Conservation (phyloP, 73 alveolate species). For the Breviolum minutum region DNA sequence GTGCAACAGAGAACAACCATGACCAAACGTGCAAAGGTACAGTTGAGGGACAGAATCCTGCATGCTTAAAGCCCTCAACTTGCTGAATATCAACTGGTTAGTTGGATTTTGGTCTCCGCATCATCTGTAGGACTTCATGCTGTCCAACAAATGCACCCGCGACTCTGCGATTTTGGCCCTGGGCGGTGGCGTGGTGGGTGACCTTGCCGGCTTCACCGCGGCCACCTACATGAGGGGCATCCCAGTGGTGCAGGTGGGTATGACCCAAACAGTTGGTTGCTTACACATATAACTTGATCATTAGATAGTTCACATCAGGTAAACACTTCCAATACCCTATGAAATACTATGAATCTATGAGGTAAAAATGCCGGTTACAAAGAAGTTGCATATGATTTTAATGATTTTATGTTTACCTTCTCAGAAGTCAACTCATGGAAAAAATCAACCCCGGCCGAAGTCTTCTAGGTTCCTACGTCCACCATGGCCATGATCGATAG, state of each 20-base stretch:
- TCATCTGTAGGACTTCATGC: slow-evolving; percentile 64
- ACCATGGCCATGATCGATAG: slow-evolving; percentile 96
- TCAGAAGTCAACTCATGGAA: neutral
- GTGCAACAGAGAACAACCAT: too few species aligned
- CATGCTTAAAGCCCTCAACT: too few species aligned
- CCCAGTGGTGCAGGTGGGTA: slow-evolving; percentile 59
- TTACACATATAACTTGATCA: neutral
- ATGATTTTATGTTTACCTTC: neutral
- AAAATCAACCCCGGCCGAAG: neutral
- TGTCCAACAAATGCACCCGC: slow-evolving; percentile 84
- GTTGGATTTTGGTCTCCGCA: neutral
- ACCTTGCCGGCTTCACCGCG: slow-evolving; percentile 96
- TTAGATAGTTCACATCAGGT: too few species aligned
- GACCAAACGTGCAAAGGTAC: too few species aligned
- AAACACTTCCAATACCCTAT: too few species aligned
- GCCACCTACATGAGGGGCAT: slow-evolving; percentile 96
- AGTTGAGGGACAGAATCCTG: too few species aligned
- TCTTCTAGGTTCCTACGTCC: slow-evolving; percentile 45
- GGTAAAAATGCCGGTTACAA: too few species aligned
- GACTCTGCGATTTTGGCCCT: slow-evolving; percentile 86
- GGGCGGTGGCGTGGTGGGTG: slow-evolving; percentile 97
- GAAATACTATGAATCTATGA: too few species aligned
- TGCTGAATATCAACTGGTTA: neutral
- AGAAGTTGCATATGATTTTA: too few species aligned
- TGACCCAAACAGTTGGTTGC: neutral